Percentiles rank a stretch among this genome's conserved stretches.
Evolutionary conservation across 768 basidiomycete species (phyloP).

Genomic region (Phylloporus rhodoxanthus): DNA sequence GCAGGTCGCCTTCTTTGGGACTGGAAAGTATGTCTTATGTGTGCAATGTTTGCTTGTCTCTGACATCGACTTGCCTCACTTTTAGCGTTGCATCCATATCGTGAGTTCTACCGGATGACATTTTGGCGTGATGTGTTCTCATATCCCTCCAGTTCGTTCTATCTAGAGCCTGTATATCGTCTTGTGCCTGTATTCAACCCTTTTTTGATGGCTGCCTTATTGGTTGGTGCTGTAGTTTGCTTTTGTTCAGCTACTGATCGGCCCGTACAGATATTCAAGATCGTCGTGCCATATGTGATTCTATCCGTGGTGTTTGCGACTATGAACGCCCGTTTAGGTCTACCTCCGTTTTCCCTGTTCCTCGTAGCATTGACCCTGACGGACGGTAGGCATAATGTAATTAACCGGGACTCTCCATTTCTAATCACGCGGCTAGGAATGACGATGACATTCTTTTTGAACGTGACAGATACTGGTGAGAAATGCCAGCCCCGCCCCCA

Average conservation of each 20-base stretch:
- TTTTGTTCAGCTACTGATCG: constrained; percentile 1
- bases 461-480: constrained; percentile 71
- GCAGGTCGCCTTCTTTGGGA: constrained; percentile 82
- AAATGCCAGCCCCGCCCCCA: constrained; percentile 4
- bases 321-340: constrained; percentile 57
- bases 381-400: constrained; percentile 6
- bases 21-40: constrained; percentile 58
- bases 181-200: constrained; percentile 82
- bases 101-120: constrained; percentile 34
- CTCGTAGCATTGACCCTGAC: constrained; percentile 63
- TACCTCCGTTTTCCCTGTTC: constrained; percentile 79
- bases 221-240: constrained; percentile 38
- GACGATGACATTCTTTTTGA: constrained; percentile 80
- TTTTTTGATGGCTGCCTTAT: constrained; percentile 70
- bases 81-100: constrained; percentile 77
- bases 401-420: not conserved
- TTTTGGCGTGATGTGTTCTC: not conserved
- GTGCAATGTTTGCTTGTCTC: not conserved
- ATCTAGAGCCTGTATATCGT: constrained; percentile 82
- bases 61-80: not conserved
- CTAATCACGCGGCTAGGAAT: constrained; percentile 44
- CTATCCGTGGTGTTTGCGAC: constrained; percentile 64
- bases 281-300: constrained; percentile 73
- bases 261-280: constrained; percentile 63
- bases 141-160: constrained; percentile 54